Evolutionary conservation across 331 rosid genomes (phyloP).

Genomic region (Erythrophleum ivorense): DNA sequence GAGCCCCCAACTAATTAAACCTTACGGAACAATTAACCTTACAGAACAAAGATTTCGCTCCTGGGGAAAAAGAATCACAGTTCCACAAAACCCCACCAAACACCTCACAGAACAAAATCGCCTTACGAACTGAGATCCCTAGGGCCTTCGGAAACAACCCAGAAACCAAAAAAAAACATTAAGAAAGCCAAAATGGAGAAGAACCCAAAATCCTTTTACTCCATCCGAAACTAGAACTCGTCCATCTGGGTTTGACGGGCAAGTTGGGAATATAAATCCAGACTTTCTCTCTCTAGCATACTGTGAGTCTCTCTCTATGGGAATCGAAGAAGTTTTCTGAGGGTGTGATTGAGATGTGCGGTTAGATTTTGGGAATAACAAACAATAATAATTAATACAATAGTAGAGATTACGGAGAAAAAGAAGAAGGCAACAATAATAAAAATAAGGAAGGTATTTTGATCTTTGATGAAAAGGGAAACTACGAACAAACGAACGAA

Average conservation of each 20-base stretch:
- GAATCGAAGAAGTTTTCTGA: conserved; percentile 44
- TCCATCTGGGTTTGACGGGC: conserved; percentile 9
- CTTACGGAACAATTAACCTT: conserved; percentile 6
- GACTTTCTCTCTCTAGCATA: conserved; percentile 53
- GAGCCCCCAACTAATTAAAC: conserved; percentile 36
- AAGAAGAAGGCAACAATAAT: conserved; percentile 32
- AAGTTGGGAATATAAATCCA: conserved; percentile 34
- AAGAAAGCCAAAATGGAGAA: conserved; percentile 8
- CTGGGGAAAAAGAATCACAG: background rate
- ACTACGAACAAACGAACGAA: conserved; percentile 47
- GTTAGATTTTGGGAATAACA: conserved; percentile 62
- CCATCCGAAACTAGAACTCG: background rate
- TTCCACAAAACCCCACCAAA: background rate
- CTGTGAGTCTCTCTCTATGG: conserved; percentile 30
- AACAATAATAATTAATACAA: conserved; percentile 38
- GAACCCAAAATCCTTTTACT: conserved; percentile 9
- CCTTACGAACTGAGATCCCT: background rate
- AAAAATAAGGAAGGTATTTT: conserved; percentile 30
- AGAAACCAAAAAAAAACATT: conserved; percentile 16
- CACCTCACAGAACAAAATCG: background rate
- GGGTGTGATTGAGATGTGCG: conserved; percentile 58
- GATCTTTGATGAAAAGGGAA: conserved; percentile 48
- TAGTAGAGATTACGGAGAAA: conserved; percentile 40
- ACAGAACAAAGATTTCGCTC: background rate
- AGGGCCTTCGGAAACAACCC: conserved; percentile 20